These are phyloP conservation scores for Verticillium tricorpus DNA, from an alignment of 2,329 filamentous ascomycete species.

Conservation along the genomic window DNA sequence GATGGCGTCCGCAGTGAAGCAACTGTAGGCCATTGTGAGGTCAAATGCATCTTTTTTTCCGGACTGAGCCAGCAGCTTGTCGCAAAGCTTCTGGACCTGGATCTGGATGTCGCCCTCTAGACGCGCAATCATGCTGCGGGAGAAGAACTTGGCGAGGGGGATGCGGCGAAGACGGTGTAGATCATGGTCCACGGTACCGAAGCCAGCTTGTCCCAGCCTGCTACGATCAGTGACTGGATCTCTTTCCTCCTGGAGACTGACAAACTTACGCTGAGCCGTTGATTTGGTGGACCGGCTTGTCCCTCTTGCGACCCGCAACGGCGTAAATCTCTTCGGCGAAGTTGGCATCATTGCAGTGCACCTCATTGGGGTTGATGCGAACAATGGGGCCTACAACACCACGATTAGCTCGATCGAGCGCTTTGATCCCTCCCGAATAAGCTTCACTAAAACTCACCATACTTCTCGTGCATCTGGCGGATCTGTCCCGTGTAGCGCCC, in stretches of 20 bases:
- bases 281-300: constrained; percentile 12
- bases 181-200: constrained; percentile 20
- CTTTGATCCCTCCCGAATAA: not conserved
- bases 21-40: constrained; percentile 30
- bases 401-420: not conserved
- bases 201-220: constrained; percentile 9
- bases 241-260: constrained; percentile 17
- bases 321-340: constrained; percentile 35
- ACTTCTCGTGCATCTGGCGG: constrained; percentile 28
- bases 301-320: constrained; percentile 8
- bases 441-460: constrained; percentile 20
- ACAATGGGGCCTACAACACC: constrained; percentile 26
- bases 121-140: constrained; percentile 20
- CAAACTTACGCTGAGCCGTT: constrained; percentile 6
- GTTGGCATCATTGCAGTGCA: constrained; percentile 29
- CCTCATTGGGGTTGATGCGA: constrained; percentile 32
- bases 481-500: constrained; percentile 30
- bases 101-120: constrained; percentile 23
- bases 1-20: constrained; percentile 34
- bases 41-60: constrained; percentile 22
- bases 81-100: constrained; percentile 20
- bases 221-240: not conserved
- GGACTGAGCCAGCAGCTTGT: constrained; percentile 22
- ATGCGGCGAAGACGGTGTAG: constrained; percentile 20
- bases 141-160: constrained; percentile 26